Evolutionary conservation across 208 protist species (phyloP).

Genomic region (Leishmania amazonensis): DNA sequence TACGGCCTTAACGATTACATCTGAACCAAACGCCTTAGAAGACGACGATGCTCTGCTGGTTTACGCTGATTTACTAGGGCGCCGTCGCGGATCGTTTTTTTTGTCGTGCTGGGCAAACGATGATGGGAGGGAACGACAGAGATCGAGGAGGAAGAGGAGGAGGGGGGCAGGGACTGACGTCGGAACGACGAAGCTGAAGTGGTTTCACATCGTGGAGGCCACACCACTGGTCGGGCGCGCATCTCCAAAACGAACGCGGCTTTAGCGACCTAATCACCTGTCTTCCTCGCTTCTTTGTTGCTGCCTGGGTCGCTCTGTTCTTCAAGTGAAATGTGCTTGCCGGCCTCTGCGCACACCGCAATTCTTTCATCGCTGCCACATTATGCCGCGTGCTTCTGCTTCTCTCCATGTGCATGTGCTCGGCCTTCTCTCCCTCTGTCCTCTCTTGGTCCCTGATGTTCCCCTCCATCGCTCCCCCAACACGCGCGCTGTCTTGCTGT

Average conservation of each 20-base stretch:
- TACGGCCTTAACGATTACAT: conserved; percentile 47
- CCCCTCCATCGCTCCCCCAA: background rate
- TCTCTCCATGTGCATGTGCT: conserved; percentile 2
- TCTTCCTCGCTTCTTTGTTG: conserved; percentile 3
- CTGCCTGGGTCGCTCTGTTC: background rate
- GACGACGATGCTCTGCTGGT: background rate
- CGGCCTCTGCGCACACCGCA: background rate
- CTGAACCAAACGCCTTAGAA: background rate
- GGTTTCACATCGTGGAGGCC: background rate
- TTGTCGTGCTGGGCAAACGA: background rate
- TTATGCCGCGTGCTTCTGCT: background rate
- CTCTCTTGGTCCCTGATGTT: background rate
- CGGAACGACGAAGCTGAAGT: background rate
- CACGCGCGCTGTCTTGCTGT: background rate
- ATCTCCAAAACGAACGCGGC: background rate
- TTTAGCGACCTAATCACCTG: background rate
- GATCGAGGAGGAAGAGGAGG: background rate
- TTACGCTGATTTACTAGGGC: background rate
- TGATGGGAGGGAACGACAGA: background rate
- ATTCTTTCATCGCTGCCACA: background rate
- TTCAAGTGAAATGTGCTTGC: background rate
- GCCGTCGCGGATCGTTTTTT: background rate
- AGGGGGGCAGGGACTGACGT: background rate
- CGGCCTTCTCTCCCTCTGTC: background rate
- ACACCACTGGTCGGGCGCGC: background rate